A percentile compares a stretch with the other conserved stretches of the same genome.
Conservation (phyloP, 2,329 filamentous ascomycete genomes). For the Fusarium setosum region DNA sequence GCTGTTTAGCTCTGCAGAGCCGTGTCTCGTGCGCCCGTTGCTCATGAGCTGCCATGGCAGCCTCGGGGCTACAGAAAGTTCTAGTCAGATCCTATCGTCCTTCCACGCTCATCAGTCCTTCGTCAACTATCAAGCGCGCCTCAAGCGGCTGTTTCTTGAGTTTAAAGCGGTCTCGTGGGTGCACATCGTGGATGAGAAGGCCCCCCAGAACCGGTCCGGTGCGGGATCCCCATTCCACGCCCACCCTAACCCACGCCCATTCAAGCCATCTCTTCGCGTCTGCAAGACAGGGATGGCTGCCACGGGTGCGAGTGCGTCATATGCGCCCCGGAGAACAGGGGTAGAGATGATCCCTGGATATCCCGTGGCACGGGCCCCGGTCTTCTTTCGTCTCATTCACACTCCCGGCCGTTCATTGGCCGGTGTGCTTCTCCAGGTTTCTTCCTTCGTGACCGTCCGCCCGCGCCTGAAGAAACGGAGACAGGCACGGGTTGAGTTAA, state of each 20-base stretch:
- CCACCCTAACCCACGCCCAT: constrained; percentile 29
- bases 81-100: background rate
- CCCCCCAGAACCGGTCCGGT: constrained; percentile 35
- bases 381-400: constrained; percentile 35
- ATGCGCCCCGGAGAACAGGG: constrained; percentile 40
- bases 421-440: constrained; percentile 4
- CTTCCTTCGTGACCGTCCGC: constrained; percentile 14
- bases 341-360: constrained; percentile 33
- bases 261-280: constrained; percentile 33
- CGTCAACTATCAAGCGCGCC: constrained; percentile 17
- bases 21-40: background rate
- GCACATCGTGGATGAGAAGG: constrained; percentile 18
- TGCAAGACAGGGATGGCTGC: constrained; percentile 34
- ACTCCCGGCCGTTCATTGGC: constrained; percentile 32
- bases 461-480: constrained; percentile 27
- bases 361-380: constrained; percentile 35
- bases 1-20: background rate
- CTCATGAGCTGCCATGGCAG: background rate
- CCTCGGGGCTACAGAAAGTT: background rate
- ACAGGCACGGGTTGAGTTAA: constrained; percentile 28
- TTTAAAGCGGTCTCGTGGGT: constrained; percentile 25
- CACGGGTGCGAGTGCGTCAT: constrained; percentile 44
- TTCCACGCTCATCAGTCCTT: constrained; percentile 5
- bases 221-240: constrained; percentile 36
- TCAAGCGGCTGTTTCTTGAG: constrained; percentile 31